Conservation (phyloP, 345 rosid genomes). For the Rhodamnia rubescens region DNA sequence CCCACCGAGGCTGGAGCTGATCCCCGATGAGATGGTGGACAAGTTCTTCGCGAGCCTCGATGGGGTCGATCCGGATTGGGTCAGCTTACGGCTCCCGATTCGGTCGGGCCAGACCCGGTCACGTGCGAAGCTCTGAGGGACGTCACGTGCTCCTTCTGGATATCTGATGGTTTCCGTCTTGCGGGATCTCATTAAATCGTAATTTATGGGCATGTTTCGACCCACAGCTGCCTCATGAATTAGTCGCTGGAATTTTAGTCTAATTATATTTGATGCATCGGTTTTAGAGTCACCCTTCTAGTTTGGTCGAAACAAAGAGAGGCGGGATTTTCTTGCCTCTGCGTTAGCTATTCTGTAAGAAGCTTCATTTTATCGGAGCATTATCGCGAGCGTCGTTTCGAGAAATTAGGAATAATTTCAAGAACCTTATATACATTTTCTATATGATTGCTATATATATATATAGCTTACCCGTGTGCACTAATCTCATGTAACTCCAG, state of each 20-base stretch:
- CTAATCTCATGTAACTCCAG: no score
- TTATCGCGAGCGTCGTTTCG: background rate
- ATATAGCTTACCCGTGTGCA: no score
- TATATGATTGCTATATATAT: background rate
- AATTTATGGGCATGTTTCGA: background rate
- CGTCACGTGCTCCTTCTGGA: background rate
- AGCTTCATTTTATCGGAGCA: background rate
- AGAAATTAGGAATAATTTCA: background rate
- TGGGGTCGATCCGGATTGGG: background rate
- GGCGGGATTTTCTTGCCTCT: background rate
- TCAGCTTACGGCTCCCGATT: background rate
- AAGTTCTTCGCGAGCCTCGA: conserved; percentile 1
- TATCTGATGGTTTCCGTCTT: background rate
- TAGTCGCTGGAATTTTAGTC: background rate
- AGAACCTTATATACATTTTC: no score
- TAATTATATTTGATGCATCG: rapidly evolving
- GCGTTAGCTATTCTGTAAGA: background rate
- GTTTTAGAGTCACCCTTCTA: background rate
- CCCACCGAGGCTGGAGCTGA: conserved; percentile 7
- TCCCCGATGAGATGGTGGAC: conserved; percentile 1
- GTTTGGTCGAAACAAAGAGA: background rate
- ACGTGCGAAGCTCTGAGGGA: background rate
- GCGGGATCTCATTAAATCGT: background rate
- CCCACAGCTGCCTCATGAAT: background rate
- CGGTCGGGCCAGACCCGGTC: background rate